Evolutionary conservation across 768 basidiomycete species (phyloP).

Genomic region (Xerocomellus chrysenteron): DNA sequence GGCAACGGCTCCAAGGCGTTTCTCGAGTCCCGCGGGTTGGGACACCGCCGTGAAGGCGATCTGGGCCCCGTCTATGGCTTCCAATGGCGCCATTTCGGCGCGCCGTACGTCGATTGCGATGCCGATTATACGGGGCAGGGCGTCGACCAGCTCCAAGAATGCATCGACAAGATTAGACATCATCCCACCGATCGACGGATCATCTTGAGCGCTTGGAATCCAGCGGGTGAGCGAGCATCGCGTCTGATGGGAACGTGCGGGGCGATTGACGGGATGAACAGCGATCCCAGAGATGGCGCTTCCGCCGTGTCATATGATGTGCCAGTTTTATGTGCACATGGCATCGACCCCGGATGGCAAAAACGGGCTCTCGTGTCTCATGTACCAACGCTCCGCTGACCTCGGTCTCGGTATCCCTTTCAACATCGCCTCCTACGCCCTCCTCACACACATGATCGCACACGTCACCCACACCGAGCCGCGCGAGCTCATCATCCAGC

Average conservation of each 20-base stretch:
- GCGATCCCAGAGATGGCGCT: slow-evolving; percentile 95
- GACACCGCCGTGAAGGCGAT: slow-evolving; percentile 84
- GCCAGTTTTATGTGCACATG: slow-evolving; percentile 97
- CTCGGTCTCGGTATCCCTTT: slow-evolving; percentile 97
- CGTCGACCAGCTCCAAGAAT: slow-evolving; percentile 89
- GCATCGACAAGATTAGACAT: slow-evolving; percentile 88
- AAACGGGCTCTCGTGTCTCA: slow-evolving; percentile 85
- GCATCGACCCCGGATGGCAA: slow-evolving; percentile 52
- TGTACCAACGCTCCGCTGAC: slow-evolving; percentile 98
- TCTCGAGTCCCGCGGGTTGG: slow-evolving; percentile 80
- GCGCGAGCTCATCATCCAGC: slow-evolving; percentile 90
- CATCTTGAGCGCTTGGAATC: slow-evolving; percentile 97
- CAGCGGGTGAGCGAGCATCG: slow-evolving; percentile 62
- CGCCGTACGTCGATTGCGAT: slow-evolving; percentile 73
- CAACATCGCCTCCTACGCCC: slow-evolving; percentile 98
- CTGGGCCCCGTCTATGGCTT: slow-evolving; percentile 97
- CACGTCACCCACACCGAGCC: slow-evolving; percentile 83
- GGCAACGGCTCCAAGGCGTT: slow-evolving; percentile 91
- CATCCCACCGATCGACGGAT: slow-evolving; percentile 93
- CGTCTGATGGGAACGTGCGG: neutral
- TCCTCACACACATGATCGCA: slow-evolving; percentile 98
- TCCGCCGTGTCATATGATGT: slow-evolving; percentile 98
- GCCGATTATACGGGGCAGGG: slow-evolving; percentile 78
- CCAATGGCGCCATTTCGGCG: slow-evolving; percentile 95
- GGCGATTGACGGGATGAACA: slow-evolving; percentile 29